phyloP scores from a whole-genome alignment of 768 basidiomycete genomes.

The Porpolomopsis calyptriformis region DNA sequence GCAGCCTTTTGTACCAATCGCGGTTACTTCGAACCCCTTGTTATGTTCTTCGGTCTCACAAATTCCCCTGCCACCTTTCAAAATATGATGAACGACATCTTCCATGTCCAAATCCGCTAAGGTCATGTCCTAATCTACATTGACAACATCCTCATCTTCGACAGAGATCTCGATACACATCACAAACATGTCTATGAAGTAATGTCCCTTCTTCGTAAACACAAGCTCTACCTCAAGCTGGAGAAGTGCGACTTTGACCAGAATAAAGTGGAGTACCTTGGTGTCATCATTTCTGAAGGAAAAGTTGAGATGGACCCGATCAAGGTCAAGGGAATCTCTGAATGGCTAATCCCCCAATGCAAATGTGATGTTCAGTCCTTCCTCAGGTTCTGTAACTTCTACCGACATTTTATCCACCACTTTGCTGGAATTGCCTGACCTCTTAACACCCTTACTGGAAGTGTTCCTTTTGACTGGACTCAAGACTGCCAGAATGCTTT shows the following conservation, averaged over 20 bases:
- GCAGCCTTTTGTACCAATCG: constrained; percentile 7
- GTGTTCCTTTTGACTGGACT: constrained; percentile 15
- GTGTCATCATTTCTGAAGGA: constrained; percentile 11
- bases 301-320: constrained; percentile 22
- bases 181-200: constrained; percentile 13
- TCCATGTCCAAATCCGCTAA: constrained; percentile 15
- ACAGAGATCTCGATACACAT: constrained; percentile 12
- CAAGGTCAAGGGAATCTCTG: constrained; percentile 21
- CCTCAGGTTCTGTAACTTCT: constrained; percentile 30
- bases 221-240: constrained; percentile 26
- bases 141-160: constrained; percentile 32
- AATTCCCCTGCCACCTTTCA: constrained; percentile 17
- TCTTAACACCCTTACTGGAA: constrained; percentile 20
- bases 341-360: constrained; percentile 19
- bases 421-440: constrained; percentile 16
- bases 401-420: constrained; percentile 25
- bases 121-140: constrained; percentile 29
- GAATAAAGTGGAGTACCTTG: constrained; percentile 20
- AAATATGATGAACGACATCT: constrained; percentile 10
- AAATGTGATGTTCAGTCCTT: constrained; percentile 22
- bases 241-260: constrained; percentile 27
- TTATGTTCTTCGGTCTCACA: constrained; percentile 13
- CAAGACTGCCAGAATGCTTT: constrained; percentile 14
- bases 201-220: constrained; percentile 16
- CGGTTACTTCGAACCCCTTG: constrained; percentile 8